A percentile compares a stretch with the other conserved stretches of the same genome.
phyloP scores from a whole-genome alignment of 2,329 filamentous ascomycete species.

The Apiospora phragmitis region DNA sequence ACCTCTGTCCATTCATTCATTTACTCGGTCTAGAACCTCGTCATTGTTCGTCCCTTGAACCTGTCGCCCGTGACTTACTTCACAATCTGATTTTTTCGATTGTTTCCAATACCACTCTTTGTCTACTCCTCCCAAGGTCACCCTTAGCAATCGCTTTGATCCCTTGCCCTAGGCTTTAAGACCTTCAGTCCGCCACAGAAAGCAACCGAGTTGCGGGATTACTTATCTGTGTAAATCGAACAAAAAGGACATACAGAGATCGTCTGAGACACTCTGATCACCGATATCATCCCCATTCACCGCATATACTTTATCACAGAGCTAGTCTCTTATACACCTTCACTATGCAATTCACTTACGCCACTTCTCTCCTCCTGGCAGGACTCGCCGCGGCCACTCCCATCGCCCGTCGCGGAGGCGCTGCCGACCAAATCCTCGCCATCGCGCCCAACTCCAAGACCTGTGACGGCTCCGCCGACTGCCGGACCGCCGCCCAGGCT shows the following conservation, averaged over 20 bases:
- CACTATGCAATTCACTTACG: conserved; percentile 14
- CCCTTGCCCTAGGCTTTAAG: neutral
- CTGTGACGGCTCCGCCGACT: conserved; percentile 60
- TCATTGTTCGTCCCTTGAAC: neutral
- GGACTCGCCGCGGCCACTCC: conserved; percentile 13
- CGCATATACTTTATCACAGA: neutral
- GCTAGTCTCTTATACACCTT: neutral
- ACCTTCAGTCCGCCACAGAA: neutral
- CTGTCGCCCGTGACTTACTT: neutral
- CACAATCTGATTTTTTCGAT: neutral
- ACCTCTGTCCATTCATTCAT: conserved; percentile 7
- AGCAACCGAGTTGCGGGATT: neutral
- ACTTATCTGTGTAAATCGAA: neutral
- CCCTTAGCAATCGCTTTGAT: neutral
- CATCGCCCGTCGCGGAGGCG: neutral
- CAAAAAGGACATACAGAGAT: neutral
- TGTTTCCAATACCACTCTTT: neutral
- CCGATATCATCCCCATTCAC: neutral
- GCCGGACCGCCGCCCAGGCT: conserved; percentile 64
- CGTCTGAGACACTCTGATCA: conserved; percentile 14
- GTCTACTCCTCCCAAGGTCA: neutral
- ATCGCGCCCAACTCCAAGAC: conserved; percentile 59
- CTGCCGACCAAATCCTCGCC: conserved; percentile 22
- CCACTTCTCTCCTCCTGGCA: conserved; percentile 11
- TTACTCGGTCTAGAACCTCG: conserved; percentile 4